Conservation (phyloP, 148 eudicot genomes). For the Fagopyrum esculentum region DNA sequence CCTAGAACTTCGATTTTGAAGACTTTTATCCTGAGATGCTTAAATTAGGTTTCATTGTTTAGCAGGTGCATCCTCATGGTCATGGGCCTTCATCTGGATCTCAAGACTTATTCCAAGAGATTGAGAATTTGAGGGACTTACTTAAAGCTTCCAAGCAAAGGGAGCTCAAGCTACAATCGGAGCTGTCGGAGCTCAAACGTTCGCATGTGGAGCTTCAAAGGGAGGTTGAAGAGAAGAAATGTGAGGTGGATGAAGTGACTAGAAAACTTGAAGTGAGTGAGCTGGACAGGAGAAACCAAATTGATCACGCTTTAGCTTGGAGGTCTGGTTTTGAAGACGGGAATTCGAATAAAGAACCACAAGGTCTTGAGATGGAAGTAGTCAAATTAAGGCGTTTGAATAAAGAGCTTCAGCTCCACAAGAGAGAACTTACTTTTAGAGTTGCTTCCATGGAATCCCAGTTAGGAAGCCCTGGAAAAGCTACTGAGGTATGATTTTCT, state of each 20-base stretch:
- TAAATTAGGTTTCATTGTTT: neutral
- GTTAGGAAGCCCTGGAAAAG: conserved; percentile 28
- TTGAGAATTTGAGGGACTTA: conserved; percentile 61
- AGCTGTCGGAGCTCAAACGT: conserved; percentile 40
- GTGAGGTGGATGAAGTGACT: conserved; percentile 38
- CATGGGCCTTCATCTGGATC: conserved; percentile 27
- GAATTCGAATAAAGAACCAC: conserved; percentile 22
- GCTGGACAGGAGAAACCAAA: conserved; percentile 32
- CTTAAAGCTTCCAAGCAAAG: conserved; percentile 66
- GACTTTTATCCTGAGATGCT: neutral
- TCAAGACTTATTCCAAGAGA: conserved; percentile 53
- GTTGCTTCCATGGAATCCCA: conserved; percentile 61
- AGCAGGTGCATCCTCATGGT: conserved; percentile 49
- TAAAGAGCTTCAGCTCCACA: conserved; percentile 72
- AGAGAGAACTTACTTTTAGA: conserved; percentile 54
- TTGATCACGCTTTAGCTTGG: conserved; percentile 24
- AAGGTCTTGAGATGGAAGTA: conserved; percentile 54
- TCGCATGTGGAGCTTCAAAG: conserved; percentile 38
- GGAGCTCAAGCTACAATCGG: conserved; percentile 55
- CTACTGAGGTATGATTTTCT: conserved; percentile 42
- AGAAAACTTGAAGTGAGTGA: conserved; percentile 37
- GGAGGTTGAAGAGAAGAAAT: conserved; percentile 39
- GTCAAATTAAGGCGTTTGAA: conserved; percentile 58
- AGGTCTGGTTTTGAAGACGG: conserved; percentile 21
- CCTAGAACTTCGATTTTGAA: neutral